Conservation (phyloP, 441 rosid species). For the Syzygium syzygioides region DNA sequence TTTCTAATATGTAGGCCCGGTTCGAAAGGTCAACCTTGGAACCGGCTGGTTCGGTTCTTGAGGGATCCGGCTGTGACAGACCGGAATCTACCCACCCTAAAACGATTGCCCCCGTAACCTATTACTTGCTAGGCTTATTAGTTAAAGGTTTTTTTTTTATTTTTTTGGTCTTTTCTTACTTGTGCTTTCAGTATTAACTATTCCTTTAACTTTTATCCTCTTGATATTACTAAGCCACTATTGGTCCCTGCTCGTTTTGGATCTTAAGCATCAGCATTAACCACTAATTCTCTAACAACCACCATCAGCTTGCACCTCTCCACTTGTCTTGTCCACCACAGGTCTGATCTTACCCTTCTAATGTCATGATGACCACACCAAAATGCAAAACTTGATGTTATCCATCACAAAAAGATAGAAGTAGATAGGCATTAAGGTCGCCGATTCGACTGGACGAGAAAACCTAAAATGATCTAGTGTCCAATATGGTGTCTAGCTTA, state of each 20-base stretch:
- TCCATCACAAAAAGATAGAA: background rate
- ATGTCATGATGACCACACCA: background rate
- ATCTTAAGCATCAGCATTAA: background rate
- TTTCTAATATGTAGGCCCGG: background rate
- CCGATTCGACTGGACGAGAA: background rate
- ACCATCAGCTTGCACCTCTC: background rate
- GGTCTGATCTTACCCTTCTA: background rate
- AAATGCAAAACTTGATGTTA: background rate
- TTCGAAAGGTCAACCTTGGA: background rate
- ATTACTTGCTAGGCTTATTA: background rate
- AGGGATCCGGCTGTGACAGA: background rate
- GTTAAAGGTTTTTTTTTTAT: background rate
- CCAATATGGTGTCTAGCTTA: background rate
- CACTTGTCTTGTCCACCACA: background rate
- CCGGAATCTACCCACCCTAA: background rate
- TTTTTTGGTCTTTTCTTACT: background rate
- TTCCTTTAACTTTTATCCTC: background rate
- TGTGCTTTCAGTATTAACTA: background rate
- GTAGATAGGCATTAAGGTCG: background rate
- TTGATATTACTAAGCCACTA: background rate
- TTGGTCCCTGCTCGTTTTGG: background rate
- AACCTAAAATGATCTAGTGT: background rate
- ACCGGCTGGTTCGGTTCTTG: accelerated
- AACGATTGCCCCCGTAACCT: background rate
- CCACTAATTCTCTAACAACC: no score